These are phyloP conservation scores for Leccinum ochraceum DNA, from an alignment of 768 basidiomycete genomes.

Conservation along the genomic window DNA sequence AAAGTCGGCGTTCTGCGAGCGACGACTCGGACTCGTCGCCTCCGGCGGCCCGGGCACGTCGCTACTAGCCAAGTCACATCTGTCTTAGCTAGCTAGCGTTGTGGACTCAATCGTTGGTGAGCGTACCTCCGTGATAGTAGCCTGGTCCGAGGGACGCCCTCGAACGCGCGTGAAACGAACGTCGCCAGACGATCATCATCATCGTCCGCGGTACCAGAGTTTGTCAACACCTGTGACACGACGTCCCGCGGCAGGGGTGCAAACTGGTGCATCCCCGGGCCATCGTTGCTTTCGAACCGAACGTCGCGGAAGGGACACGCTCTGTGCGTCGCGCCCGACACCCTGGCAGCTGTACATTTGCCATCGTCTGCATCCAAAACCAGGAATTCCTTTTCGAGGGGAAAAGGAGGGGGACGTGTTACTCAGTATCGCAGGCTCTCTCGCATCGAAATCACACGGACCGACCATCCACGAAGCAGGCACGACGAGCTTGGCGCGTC, in stretches of 20 bases:
- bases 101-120: background rate
- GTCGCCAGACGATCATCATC: background rate
- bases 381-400: conserved; percentile 12
- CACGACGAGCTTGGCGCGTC: conserved; percentile 18
- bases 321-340: background rate
- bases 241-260: conserved; percentile 11
- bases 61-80: conserved; percentile 6
- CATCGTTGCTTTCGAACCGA: conserved; percentile 15
- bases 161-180: conserved; percentile 17
- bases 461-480: conserved; percentile 31
- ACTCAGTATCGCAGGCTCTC: background rate
- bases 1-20: conserved; percentile 12
- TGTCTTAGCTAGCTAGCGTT: conserved; percentile 4
- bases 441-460: background rate
- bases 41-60: background rate
- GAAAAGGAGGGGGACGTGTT: background rate
- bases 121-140: conserved; percentile 19
- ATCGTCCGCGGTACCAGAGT: background rate
- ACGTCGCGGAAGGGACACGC: conserved; percentile 21
- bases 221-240: conserved; percentile 13
- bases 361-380: conserved; percentile 3
- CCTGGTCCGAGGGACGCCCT: conserved; percentile 16
- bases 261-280: background rate
- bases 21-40: background rate
- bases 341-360: background rate